Conservation (phyloP, 768 basidiomycete species). For the Cytidiella melzeri region DNA sequence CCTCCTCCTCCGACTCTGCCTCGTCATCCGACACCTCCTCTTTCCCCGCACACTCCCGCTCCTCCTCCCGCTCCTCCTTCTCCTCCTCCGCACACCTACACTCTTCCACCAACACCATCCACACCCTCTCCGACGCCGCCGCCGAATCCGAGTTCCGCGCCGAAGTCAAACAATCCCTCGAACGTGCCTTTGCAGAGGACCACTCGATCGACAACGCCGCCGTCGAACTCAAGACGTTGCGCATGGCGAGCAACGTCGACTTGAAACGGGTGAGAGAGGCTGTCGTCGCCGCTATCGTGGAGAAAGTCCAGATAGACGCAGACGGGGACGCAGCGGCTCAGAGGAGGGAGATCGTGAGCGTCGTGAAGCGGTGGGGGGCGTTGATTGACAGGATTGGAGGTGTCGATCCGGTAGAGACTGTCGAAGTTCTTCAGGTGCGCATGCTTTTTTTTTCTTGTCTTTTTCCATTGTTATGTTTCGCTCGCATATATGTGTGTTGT, state of each 20-base stretch:
- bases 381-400: conserved; percentile 80
- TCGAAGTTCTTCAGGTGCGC: conserved; percentile 70
- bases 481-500: background rate
- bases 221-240: conserved; percentile 91
- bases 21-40: conserved; percentile 27
- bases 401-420: conserved; percentile 74
- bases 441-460: background rate
- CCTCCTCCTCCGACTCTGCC: conserved; percentile 32
- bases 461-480: conserved; percentile 3
- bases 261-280: conserved; percentile 81
- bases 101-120: conserved; percentile 29
- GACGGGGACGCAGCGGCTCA: conserved; percentile 51
- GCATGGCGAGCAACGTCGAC: conserved; percentile 94
- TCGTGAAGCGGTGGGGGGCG: conserved; percentile 76
- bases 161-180: conserved; percentile 80
- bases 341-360: conserved; percentile 54
- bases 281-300: conserved; percentile 81
- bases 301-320: conserved; percentile 58
- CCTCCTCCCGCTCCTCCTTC: conserved; percentile 45
- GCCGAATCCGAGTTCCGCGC: conserved; percentile 63
- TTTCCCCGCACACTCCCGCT: conserved; percentile 30
- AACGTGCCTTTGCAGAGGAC: conserved; percentile 86
- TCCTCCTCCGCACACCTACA: conserved; percentile 34
- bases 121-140: conserved; percentile 35
- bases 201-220: conserved; percentile 91